Evolutionary conservation across 495 filamentous ascomycete species (phyloP), one percentile per base, ranked within the genome.

Genomic region (Hyaloscypha finlandica): DNA sequence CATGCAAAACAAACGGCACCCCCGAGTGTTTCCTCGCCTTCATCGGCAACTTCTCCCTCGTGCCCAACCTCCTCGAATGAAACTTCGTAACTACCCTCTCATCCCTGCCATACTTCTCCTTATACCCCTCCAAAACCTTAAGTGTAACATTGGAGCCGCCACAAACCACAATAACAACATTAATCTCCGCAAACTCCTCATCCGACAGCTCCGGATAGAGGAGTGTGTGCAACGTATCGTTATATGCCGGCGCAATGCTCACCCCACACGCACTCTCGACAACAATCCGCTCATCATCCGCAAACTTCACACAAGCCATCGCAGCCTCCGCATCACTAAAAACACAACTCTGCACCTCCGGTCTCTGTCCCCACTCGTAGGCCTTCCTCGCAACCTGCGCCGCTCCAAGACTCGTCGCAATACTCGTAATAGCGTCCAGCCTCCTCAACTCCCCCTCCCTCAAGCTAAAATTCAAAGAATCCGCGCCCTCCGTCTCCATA

Each of bases 191-290:
- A 72, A 80, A 85, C 67, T 81, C 78, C 57, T 80, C 80, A 20
- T 81, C 78, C 8, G 75, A 81, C 68, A 92, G 63, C 14, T 78
- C 81, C 35, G 85, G 80, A 0, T 90, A 85, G 29, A 96, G 66
- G 31, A 83, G 78, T 75, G 83, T 84, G 71, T 89, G 78, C 74
- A 92, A 76, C 25, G 85, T 81, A 22, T 85, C 85, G 53, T 87
- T 87, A 70, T 91, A 93, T 48, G 84, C 85, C 29, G 83, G 81
- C 57, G 90, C 89, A 8, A 92, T 70, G 67, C 86, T 90, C 29
- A 94, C 92, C 0, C 93, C 94, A 73, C 95, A 94, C 22, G 91
- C 87, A 68, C 89, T 80, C 77, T 97, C 95, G 8, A 97, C 90
- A 42, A 94, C 77, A 68, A 94, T 75, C 39, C 89, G 78, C 76